These are phyloP conservation scores for Leptomonas pyrrhocoris DNA, from an alignment of 208 protist genomes.

Conservation along the genomic window DNA sequence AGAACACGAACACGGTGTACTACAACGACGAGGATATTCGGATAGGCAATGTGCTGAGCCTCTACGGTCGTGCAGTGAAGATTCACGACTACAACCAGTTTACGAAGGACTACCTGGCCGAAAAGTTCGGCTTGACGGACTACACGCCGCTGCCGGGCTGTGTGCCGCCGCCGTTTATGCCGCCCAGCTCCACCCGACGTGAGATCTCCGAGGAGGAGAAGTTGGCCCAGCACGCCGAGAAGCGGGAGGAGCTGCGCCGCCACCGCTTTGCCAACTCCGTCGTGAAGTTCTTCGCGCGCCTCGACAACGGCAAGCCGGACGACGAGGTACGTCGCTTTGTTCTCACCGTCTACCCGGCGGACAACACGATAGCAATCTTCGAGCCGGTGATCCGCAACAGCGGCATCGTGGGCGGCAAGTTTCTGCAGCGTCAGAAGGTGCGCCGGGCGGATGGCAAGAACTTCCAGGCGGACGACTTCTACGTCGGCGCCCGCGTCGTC, in stretches of 20 bases:
- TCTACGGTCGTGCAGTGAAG: conserved; percentile 87
- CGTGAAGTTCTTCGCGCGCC: conserved; percentile 90
- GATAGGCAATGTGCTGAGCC: conserved; percentile 89
- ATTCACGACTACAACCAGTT: conserved; percentile 95
- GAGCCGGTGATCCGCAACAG: conserved; percentile 93
- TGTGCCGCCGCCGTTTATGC: conserved; percentile 56
- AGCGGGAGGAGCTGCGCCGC: conserved; percentile 81
- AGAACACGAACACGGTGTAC: conserved; percentile 90
- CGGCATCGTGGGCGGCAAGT: conserved; percentile 94
- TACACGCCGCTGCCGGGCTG: conserved; percentile 71
- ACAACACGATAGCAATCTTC: conserved; percentile 94
- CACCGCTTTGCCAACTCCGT: conserved; percentile 76
- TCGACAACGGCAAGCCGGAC: conserved; percentile 84
- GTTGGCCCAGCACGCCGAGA: conserved; percentile 75
- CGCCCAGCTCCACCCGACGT: conserved; percentile 78
- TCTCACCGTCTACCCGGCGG: conserved; percentile 87
- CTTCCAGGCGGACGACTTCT: conserved; percentile 85
- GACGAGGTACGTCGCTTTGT: conserved; percentile 93
- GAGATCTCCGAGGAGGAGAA: conserved; percentile 89
- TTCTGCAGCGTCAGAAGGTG: conserved; percentile 88
- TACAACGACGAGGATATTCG: conserved; percentile 94
- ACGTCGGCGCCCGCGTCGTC: conserved; percentile 78
- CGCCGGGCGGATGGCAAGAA: conserved; percentile 59
- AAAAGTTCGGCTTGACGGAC: conserved; percentile 64
- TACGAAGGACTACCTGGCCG: conserved; percentile 89